These are phyloP conservation scores for Lyophyllum shimeji DNA, from an alignment of 768 basidiomycete species.

Conservation along the genomic window DNA sequence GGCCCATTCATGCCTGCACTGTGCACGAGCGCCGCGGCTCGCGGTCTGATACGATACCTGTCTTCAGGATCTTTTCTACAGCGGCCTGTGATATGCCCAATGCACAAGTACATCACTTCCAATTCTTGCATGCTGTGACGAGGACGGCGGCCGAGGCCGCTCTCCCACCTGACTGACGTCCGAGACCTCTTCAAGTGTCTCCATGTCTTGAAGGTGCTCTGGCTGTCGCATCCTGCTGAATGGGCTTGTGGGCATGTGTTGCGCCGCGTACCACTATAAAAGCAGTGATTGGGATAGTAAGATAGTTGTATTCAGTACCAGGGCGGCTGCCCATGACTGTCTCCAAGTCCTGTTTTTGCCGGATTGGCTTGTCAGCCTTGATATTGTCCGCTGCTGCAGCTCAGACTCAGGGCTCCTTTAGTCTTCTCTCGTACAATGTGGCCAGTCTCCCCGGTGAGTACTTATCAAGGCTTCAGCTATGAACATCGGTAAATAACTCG, in stretches of 20 bases:
- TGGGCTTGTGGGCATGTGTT: not conserved
- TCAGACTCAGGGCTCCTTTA: constrained; percentile 24
- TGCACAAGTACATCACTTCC: not conserved
- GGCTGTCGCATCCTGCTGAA: not conserved
- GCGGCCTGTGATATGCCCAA: not conserved
- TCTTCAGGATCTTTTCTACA: no score
- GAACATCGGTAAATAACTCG: not conserved
- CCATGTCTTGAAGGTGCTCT: constrained; percentile 1
- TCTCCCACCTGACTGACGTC: not conserved
- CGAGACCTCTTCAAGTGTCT: no score
- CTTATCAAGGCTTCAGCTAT: not conserved
- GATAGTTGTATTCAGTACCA: no score
- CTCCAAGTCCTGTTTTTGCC: not conserved
- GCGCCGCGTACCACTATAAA: not conserved
- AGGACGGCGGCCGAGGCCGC: no score
- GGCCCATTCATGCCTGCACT: no score
- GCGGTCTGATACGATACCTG: no score
- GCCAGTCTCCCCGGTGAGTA: constrained; percentile 32
- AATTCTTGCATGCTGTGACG: not conserved
- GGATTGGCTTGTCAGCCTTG: not conserved
- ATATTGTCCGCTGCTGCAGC: constrained; percentile 14
- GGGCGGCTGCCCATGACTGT: constrained; percentile 1
- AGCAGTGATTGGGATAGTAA: not conserved
- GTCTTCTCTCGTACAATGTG: constrained; percentile 31
- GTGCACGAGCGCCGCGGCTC: no score